These are phyloP conservation scores for Phaeophleospora eucalypticola DNA, from an alignment of 2,329 filamentous ascomycete genomes.

Conservation along the genomic window DNA sequence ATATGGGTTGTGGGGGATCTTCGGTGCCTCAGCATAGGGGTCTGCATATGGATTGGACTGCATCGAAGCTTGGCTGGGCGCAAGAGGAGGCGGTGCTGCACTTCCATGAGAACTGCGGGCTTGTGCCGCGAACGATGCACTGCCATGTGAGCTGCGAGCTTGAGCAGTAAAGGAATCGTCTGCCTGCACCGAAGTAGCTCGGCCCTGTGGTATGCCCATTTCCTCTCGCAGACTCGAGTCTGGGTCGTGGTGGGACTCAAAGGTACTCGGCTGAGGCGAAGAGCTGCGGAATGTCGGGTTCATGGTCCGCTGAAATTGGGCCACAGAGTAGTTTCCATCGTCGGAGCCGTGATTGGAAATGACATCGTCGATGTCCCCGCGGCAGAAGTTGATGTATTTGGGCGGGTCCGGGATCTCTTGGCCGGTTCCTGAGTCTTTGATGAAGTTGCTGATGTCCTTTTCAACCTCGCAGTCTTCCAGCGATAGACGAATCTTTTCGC, in stretches of 20 bases:
- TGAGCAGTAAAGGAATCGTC: constrained; percentile 29
- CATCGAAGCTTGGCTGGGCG: constrained; percentile 21
- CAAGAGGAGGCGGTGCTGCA: constrained; percentile 23
- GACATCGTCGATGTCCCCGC: constrained; percentile 75
- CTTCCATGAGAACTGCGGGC: constrained; percentile 29
- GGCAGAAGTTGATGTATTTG: constrained; percentile 98
- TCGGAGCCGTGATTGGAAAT: constrained; percentile 74
- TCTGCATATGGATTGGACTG: constrained; percentile 31
- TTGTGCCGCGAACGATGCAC: constrained; percentile 25
- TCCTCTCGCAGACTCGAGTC: constrained; percentile 68
- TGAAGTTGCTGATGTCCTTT: constrained; percentile 87
- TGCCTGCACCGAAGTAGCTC: constrained; percentile 28
- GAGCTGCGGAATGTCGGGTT: constrained; percentile 95
- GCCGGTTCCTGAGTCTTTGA: constrained; percentile 81
- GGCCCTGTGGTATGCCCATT: constrained; percentile 51
- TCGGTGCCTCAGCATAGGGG: constrained; percentile 61
- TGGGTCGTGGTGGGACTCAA: constrained; percentile 86
- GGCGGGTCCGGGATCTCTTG: constrained; percentile 97
- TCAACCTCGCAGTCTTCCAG: constrained; percentile 95
- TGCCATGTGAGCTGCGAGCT: constrained; percentile 29
- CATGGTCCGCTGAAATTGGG: constrained; percentile 90
- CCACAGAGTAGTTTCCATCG: constrained; percentile 86
- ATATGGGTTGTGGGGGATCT: constrained; percentile 87
- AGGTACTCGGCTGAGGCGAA: constrained; percentile 89
- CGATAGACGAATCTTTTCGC: constrained; percentile 90